Evolutionary conservation across 768 basidiomycete species (phyloP), one percentile per base, ranked within the genome.

Genomic region (Daedaleopsis sinensis): DNA sequence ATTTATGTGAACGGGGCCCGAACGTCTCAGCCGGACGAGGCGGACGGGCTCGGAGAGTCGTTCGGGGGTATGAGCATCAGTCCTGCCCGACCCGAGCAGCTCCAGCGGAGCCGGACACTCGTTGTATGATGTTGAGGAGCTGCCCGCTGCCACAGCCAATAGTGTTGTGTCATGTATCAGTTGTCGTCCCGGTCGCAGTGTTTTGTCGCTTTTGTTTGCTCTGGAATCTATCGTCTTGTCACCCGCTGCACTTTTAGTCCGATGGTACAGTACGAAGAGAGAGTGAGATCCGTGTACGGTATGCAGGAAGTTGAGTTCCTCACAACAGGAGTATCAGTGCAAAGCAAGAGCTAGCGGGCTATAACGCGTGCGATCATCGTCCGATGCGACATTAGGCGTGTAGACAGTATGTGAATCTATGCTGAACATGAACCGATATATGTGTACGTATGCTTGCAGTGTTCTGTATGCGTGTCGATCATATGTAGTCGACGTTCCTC

Each of bases 21-120:
- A 36, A 19, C 57, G 1, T 56, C 66, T 27, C 52, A 63, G 1
- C 65, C 61, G 16, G 72, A 71, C 11, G 80, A 81, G 55, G 79
- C 83, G n/a, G 78, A 78, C 27, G 83, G 79, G 3, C 78, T 93
- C 7, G 89, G 86, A 9, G 78, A 78, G 63, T 90, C 89, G 4
- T 83, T 94, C 63, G 89, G 83, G 10, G 87, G 84, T 36, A 93
- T 94, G 91, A 93, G 90, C 66, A 94, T 94, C 65, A 93, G 92
- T 66, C 92, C 92, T 12, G 73, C 71, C 35, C 78, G 57, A 7
- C 62, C 57, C 18, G 48, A 24, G 11, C 53, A 50, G 32, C 21
- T 59, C n/a, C 19, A 47, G 2, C 57, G 43, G n/a, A 39, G 39
- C 39, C 47, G 11, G 10, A 19, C 24, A 24, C 47, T 49, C 1